phyloP scores from a whole-genome alignment of 495 filamentous ascomycete genomes.

The Daldinia caldariorum region DNA sequence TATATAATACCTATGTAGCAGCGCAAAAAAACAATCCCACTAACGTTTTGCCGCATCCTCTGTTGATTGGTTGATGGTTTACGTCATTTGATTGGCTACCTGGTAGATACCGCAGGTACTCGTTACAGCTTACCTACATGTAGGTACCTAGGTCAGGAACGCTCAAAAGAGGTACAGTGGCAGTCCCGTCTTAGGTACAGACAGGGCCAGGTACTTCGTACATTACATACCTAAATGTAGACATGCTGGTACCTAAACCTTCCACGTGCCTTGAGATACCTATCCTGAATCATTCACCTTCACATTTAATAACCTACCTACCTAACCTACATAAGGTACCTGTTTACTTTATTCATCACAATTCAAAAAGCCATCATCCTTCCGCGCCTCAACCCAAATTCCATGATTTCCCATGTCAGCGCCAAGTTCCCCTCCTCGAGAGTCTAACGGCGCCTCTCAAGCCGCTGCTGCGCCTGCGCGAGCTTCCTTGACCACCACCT shows the following conservation, averaged over 20 bases:
- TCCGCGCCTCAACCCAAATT: constrained; percentile 8
- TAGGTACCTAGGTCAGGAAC: no score
- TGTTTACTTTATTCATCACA: neutral
- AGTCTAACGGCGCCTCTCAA: constrained; percentile 44
- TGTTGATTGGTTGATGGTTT: neutral
- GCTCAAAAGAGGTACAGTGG: neutral
- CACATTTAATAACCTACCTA: neutral
- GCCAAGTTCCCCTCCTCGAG: constrained; percentile 39
- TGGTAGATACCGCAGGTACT: no score
- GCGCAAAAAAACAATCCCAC: neutral
- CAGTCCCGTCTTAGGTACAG: no score
- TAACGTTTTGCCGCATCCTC: neutral
- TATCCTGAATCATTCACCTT: neutral
- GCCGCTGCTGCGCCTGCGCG: constrained; percentile 46
- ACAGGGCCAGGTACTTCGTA: no score
- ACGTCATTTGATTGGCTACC: neutral
- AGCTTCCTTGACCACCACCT: constrained; percentile 46
- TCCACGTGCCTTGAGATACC: constrained; percentile 1
- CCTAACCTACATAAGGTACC: no score
- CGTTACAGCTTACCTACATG: no score
- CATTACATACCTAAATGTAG: no score
- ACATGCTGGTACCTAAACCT: neutral
- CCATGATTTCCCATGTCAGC: constrained; percentile 43
- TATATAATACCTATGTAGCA: no score
- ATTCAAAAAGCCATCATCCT: neutral